A percentile compares a stretch with the other conserved stretches of the same genome.
phyloP scores from a whole-genome alignment of 805 yeast genomes.

The Ascoidea asiatica region DNA sequence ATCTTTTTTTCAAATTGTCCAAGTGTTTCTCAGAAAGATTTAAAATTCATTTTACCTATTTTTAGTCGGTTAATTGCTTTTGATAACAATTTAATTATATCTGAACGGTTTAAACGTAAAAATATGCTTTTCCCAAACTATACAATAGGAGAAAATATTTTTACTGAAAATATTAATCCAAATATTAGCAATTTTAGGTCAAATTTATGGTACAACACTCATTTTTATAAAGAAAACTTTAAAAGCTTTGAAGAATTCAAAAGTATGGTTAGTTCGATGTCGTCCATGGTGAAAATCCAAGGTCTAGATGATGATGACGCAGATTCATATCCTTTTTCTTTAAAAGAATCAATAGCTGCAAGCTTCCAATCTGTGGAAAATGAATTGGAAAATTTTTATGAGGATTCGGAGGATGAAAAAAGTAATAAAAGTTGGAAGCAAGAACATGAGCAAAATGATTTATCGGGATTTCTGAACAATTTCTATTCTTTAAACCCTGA shows the following conservation, averaged over 20 bases:
- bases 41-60: constrained; percentile 17
- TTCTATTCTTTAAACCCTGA: too few species aligned
- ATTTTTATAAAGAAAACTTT: neutral
- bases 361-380: too few species aligned
- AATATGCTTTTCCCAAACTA: too few species aligned
- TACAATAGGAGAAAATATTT: too few species aligned
- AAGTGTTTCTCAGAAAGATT: constrained; percentile 11
- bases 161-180: neutral
- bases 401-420: constrained; percentile 1
- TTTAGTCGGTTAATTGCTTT: constrained; percentile 10
- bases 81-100: constrained; percentile 3
- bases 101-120: neutral
- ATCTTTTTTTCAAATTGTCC: constrained; percentile 29
- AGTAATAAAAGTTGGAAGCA: too few species aligned
- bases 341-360: too few species aligned
- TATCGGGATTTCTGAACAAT: too few species aligned
- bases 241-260: neutral
- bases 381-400: constrained; percentile 5
- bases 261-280: neutral
- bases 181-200: neutral
- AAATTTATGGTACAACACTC: neutral
- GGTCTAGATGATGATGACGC: too few species aligned
- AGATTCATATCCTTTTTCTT: too few species aligned
- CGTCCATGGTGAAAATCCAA: too few species aligned
- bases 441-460: too few species aligned